Evolutionary conservation across 306 rosid species (phyloP).

Genomic region (Argentina anserina): DNA sequence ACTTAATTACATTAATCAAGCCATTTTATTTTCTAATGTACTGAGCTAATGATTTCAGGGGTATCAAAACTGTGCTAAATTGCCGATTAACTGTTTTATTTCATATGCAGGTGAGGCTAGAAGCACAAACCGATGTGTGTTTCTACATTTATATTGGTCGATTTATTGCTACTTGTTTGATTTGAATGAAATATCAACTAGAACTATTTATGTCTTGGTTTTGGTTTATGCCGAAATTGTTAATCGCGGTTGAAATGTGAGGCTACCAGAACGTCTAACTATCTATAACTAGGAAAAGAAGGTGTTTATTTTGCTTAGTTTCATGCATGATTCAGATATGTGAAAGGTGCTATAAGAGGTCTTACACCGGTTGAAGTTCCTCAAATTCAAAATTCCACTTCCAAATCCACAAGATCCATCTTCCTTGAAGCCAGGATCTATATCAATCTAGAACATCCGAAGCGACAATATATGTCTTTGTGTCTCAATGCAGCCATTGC

Average conservation of each 20-base stretch:
- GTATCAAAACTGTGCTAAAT: slow-evolving; percentile 18
- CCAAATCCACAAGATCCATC: slow-evolving; percentile 65
- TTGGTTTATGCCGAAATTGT: slow-evolving; percentile 50
- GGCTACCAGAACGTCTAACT: slow-evolving; percentile 87
- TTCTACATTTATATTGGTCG: slow-evolving; percentile 2
- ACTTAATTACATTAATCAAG: not conserved
- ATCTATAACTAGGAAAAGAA: slow-evolving; percentile 89
- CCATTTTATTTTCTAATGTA: not conserved
- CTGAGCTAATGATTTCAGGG: not conserved
- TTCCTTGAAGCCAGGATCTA: slow-evolving; percentile 72
- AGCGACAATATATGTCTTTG: slow-evolving; percentile 44
- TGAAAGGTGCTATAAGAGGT: slow-evolving; percentile 84
- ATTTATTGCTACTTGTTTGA: slow-evolving; percentile 1
- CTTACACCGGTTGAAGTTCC: slow-evolving; percentile 58
- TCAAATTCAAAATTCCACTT: slow-evolving; percentile 64
- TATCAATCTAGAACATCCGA: slow-evolving; percentile 44
- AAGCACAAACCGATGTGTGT: slow-evolving; percentile 76
- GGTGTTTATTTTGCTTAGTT: slow-evolving; percentile 39
- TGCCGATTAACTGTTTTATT: slow-evolving; percentile 12
- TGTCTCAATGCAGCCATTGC: slow-evolving; percentile 67
- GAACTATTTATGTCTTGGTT: not conserved
- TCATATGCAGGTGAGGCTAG: slow-evolving; percentile 67
- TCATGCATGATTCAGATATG: slow-evolving; percentile 47
- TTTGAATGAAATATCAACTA: not conserved
- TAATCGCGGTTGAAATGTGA: slow-evolving; percentile 95